Evolutionary conservation across 352 stramenopile genomes (phyloP).

Genomic region (Pythium oligandrum): DNA sequence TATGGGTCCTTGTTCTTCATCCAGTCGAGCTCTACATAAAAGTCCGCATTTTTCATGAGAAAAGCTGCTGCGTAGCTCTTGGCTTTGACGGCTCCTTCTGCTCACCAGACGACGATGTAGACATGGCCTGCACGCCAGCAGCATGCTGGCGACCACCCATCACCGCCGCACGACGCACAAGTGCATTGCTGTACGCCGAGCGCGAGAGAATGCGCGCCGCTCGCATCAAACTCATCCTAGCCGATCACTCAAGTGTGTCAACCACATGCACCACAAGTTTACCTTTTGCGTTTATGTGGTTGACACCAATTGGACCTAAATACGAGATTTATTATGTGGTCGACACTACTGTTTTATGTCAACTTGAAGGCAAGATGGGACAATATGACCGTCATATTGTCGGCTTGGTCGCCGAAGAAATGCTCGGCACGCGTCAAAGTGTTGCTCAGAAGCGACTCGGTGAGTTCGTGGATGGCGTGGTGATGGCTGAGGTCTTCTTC

Average conservation of each 20-base stretch:
- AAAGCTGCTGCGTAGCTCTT: no score
- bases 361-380: conserved; percentile 17
- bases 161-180: conserved; percentile 2
- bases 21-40: conserved; percentile 53
- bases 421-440: conserved; percentile 54
- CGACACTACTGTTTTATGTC: no score
- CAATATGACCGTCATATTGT: conserved; percentile 88
- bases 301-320: no score
- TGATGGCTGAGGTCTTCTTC: neutral
- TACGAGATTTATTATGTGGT: no score
- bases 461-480: conserved; percentile 23
- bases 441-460: conserved; percentile 41
- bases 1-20: conserved; percentile 75
- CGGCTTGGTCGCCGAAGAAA: conserved; percentile 78
- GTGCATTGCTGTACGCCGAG: conserved; percentile 3
- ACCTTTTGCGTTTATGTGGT: no score
- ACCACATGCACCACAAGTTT: no score
- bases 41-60: no score
- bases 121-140: no score
- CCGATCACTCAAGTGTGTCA: no score
- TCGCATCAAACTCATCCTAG: conserved; percentile 11
- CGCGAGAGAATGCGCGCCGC: conserved; percentile 12
- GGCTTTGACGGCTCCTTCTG: no score
- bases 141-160: no score
- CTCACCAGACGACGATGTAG: no score